These are phyloP conservation scores for Gynochthodes officinalis DNA, from an alignment of 257 asterid species.

Conservation along the genomic window DNA sequence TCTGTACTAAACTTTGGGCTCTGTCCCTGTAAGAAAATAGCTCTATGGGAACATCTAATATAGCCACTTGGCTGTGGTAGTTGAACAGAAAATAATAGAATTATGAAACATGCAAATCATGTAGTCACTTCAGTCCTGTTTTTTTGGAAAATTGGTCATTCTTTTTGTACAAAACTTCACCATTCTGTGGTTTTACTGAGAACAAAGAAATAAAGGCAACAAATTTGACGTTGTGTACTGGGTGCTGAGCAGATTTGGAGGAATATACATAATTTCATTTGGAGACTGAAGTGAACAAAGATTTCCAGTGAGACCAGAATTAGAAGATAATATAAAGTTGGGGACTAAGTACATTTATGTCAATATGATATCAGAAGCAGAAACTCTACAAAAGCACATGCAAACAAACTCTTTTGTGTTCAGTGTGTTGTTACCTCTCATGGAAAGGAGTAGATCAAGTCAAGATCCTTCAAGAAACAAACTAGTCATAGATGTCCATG, in stretches of 20 bases:
- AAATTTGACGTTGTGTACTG: not conserved
- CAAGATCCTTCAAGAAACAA: not conserved
- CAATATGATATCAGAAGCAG: not conserved
- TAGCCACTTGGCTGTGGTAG: not conserved
- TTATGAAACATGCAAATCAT: not conserved
- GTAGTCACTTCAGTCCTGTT: too few relatives aligned
- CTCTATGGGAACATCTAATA: not conserved
- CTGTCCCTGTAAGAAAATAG: not conserved
- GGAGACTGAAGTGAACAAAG: not conserved
- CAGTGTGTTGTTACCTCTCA: not conserved
- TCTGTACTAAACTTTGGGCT: not conserved
- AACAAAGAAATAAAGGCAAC: not conserved
- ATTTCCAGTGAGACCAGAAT: not conserved
- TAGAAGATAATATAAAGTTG: not conserved
- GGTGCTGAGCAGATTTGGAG: not conserved
- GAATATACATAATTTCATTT: not conserved
- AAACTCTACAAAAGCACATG: not conserved
- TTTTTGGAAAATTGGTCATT: too few relatives aligned
- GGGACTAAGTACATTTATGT: not conserved
- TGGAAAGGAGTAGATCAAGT: not conserved
- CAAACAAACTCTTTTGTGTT: not conserved
- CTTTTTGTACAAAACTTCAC: not conserved
- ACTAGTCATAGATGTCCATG: not conserved
- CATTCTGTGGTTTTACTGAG: not conserved
- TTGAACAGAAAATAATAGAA: not conserved